phyloP scores from a whole-genome alignment of 306 rosid species.

The Trichosanthes cucumerina region DNA sequence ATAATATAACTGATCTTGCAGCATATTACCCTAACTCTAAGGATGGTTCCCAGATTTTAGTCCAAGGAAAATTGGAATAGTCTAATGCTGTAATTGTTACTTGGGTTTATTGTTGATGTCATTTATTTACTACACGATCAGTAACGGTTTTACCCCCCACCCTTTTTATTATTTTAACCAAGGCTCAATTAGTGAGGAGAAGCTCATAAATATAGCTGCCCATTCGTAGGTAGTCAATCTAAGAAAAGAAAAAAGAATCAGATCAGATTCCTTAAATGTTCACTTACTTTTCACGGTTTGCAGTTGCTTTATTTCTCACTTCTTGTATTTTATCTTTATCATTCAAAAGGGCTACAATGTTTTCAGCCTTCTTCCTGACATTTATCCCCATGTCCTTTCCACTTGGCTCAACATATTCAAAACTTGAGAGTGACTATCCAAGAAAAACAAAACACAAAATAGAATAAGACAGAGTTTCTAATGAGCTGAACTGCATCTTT shows the following conservation, averaged over 20 bases:
- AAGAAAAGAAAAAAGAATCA: not conserved
- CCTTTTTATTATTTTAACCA: not conserved
- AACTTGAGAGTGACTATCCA: conserved; percentile 74
- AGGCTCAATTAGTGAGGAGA: not conserved
- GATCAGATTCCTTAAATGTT: conserved; percentile 12
- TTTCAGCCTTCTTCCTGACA: conserved; percentile 94
- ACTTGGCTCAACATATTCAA: conserved; percentile 93
- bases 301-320: conserved; percentile 81
- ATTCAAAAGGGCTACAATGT: conserved; percentile 64
- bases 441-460: not conserved
- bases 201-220: not conserved
- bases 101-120: not conserved
- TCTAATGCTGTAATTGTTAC: not conserved
- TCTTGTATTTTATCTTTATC: conserved; percentile 86
- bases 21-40: not conserved
- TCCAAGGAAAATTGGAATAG: not conserved
- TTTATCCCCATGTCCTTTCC: conserved; percentile 95
- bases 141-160: not conserved
- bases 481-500: conserved; percentile 2
- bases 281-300: conserved; percentile 89
- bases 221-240: not conserved
- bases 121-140: not conserved
- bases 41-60: not conserved
- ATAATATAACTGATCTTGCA: not conserved
- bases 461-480: conserved; percentile 16